Evolutionary conservation across 225 moss, liverwort and hornwort genomes (phyloP), one percentile per base, ranked within the genome.

Genomic region (Bryum argenteum): DNA sequence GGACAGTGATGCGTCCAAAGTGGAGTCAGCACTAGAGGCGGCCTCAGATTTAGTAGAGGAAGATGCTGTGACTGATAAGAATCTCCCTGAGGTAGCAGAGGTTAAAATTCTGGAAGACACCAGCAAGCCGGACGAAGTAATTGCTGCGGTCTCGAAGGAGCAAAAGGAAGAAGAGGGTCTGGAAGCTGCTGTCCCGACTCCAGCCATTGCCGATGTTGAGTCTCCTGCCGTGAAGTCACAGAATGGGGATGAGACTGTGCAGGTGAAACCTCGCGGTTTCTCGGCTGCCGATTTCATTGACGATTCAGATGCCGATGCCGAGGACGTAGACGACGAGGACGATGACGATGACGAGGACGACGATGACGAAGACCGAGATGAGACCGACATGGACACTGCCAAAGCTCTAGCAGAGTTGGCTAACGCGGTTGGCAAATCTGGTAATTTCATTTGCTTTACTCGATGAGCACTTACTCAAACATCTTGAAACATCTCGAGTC

Each of bases 301-400:
- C 58, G 82, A 82, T 57, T 85, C 82, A 33, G 83, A 84, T 57
- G 77, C 66, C 16, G 90, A 83, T 56, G 86, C 69, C 18, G 84
- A 84, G 61, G 86, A 84, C 11, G 86, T 84, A 21, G 89, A 84
- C 55, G 85, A 80, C 38, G 85, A 83, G 18, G 74, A 79, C 40
- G 81, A 88, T 21, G 91, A 90, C 12, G 82, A 88, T 5, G 72
- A 72, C 50, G 92, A 90, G 7, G 89, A 91, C 45, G 85, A 86
- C 11, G 91, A 82, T 50, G 88, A 79, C 10, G 78, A 75, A 26
- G 91, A 85, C 21, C 81, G 75, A 42, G 75, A 78, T n/a, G 80
- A 88, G 12, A 85, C 81, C 53, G 90, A 84, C 22, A 64, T 89
- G 69, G 88, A 83, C 44, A 89, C 84, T 63, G 88, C 84, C 2